Percentiles rank a stretch among this genome's conserved stretches.
Conservation (phyloP, 2,329 filamentous ascomycete species). For the Talaromyces sp. region DNA sequence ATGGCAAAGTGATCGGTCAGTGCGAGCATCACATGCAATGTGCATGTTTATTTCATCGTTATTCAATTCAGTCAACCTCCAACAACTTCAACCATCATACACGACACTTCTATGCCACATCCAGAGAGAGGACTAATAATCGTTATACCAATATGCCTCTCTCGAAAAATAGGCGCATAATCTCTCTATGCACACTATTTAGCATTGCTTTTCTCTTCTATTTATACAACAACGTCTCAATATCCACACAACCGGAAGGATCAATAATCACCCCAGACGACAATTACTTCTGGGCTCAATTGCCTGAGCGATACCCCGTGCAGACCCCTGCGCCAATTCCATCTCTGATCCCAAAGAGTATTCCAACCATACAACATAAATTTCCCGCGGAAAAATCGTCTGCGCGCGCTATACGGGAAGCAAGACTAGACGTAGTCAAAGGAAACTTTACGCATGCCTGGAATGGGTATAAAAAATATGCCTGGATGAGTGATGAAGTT, state of each 20-base stretch:
- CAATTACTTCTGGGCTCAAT: background rate
- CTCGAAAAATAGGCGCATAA: background rate
- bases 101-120: background rate
- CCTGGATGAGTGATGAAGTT: conserved; percentile 82
- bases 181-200: background rate
- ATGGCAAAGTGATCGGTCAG: background rate
- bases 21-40: background rate
- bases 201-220: background rate
- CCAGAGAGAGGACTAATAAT: background rate
- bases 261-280: background rate
- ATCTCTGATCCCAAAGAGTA: background rate
- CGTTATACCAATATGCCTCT: background rate
- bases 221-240: background rate
- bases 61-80: background rate
- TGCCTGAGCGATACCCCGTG: background rate
- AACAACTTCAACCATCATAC: background rate
- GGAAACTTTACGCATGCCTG: conserved; percentile 69
- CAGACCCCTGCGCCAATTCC: background rate
- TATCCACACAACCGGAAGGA: background rate
- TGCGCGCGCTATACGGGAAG: background rate
- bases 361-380: conserved; percentile 5
- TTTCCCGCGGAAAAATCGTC: background rate
- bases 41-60: background rate
- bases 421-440: conserved; percentile 52
- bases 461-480: conserved; percentile 69